Evolutionary conservation across 1,139 yeast genomes (phyloP), one percentile per base, ranked within the genome.

Genomic region (Saccharomyces hybrid): DNA sequence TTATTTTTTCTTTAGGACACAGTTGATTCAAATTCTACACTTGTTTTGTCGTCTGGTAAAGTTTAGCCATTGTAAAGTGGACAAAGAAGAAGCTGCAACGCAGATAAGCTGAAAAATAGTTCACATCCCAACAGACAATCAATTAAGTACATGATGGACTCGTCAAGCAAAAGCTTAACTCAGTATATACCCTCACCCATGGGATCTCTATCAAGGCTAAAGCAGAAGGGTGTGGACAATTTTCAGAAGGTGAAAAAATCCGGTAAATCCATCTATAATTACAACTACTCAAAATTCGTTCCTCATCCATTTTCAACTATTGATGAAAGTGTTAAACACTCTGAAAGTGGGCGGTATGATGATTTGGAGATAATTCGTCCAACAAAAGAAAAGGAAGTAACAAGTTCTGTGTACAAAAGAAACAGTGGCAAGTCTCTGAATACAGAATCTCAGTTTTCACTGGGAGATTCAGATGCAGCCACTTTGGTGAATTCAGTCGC

Each of bases 181-280:
- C 27, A 42, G 16, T 46, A 19, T n/a, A 25, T 46, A 50, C 32
- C 55, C 9, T n/a, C 31, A 9, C 41, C 50, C 6, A 50, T 54
- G 55, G 61, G 48, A 23, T 56, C 61, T 3, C 42, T 59, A 26
- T 52, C 57, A 9, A 57, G 52, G 42, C 47, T 57, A 42, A 55
- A 56, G 34, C 55, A 48, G 49, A 56, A 52, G 52, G 62, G 62
- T 38, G 38, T 55, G 29, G 50, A 51, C 14, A 58, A 59, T 34
- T 52, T 53, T 26, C 55, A 56, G 23, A 52, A 50, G n/a, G 62
- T 55, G n/a, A 56, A 48, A 42, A 51, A 54, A 26, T 42, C 56
- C 14, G 61, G 62, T 7, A 54, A 47, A 41, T 55, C 58, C 46
- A 44, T 51, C 34, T 48, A 48, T 26, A 54, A 48, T 29, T 54